Conservation (phyloP, 306 rosid genomes). For the Dicorynia guianensis region DNA sequence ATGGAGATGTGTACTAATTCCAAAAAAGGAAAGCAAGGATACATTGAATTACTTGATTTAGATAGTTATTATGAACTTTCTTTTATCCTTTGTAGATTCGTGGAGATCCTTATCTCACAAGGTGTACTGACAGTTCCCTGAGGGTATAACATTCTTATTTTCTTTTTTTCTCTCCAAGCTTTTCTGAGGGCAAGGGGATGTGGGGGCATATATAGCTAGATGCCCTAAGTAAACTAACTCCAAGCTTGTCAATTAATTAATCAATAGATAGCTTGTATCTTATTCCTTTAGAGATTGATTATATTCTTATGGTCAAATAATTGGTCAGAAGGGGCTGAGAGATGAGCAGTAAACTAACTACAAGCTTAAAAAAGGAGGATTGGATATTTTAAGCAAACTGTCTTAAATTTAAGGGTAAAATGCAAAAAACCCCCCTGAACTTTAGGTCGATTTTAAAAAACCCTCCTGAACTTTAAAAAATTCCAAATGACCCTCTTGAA, state of each 20-base stretch:
- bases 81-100: background rate
- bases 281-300: background rate
- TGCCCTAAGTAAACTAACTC: no score
- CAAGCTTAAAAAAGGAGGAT: no score
- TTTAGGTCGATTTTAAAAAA: no score
- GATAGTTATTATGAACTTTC: background rate
- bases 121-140: background rate
- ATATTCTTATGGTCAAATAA: no score
- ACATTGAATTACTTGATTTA: background rate
- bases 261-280: background rate
- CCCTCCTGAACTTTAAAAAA: no score
- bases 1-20: conserved; percentile 2
- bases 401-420: no score
- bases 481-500: no score
- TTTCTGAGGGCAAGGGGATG: background rate
- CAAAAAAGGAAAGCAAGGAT: background rate
- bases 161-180: background rate
- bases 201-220: no score
- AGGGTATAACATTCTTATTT: background rate
- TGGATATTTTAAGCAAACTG: no score
- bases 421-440: no score
- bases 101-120: background rate
- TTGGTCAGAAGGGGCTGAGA: no score
- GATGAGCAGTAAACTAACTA: no score
- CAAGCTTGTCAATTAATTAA: background rate